A percentile compares a stretch with the other conserved stretches of the same genome.
phyloP scores from a whole-genome alignment of 1,139 yeast species.

The Pichia sp. region DNA sequence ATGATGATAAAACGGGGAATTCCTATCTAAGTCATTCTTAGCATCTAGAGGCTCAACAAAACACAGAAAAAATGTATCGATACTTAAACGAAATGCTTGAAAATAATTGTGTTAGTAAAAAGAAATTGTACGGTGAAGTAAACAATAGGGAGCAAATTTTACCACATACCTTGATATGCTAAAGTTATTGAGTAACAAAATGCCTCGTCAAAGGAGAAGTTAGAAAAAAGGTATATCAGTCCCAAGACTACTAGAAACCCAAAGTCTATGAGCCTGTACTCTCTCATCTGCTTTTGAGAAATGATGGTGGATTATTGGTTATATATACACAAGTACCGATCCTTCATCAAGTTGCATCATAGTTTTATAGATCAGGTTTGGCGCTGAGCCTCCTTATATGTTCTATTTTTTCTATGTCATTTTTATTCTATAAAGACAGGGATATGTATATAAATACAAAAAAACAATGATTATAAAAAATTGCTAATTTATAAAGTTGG shows the following conservation, averaged over 20 bases:
- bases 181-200: conserved; percentile 7
- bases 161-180: conserved; percentile 5
- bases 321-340: background rate
- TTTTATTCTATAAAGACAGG: background rate
- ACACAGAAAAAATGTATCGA: conserved; percentile 21
- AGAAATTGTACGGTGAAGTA: too few species aligned
- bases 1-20: conserved; percentile 24
- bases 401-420: background rate
- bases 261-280: conserved; percentile 21
- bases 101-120: background rate
- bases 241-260: conserved; percentile 14
- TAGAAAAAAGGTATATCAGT: conserved; percentile 19
- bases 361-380: too few species aligned
- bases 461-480: background rate
- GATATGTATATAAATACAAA: too few species aligned
- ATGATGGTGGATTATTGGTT: background rate
- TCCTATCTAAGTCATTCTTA: conserved; percentile 19
- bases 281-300: conserved; percentile 19
- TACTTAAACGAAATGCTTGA: conserved; percentile 13
- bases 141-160: background rate
- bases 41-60: conserved; percentile 23
- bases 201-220: conserved; percentile 16
- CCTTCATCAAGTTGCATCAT: too few species aligned
- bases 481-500: conserved; percentile 18
- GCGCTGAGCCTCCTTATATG: background rate